These are phyloP conservation scores for Handroanthus guayacan DNA, from an alignment of 257 asterid genomes.

Conservation along the genomic window DNA sequence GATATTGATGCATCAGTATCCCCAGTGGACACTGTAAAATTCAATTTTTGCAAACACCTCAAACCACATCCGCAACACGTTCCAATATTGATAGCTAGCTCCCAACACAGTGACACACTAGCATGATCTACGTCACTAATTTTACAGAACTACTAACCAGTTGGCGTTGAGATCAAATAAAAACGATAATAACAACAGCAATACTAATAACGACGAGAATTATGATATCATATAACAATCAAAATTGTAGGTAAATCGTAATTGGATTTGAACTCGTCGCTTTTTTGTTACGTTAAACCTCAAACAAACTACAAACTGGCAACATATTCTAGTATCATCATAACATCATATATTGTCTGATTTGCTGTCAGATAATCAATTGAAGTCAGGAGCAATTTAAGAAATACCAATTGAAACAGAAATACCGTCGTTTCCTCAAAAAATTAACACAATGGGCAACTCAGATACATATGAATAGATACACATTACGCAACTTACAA, in stretches of 20 bases:
- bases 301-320: not conserved
- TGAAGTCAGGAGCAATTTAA: not conserved
- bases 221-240: not conserved
- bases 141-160: not conserved
- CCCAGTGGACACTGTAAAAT: not conserved
- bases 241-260: not conserved
- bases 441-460: not conserved
- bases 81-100: not conserved
- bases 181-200: not conserved
- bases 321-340: not conserved
- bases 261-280: not conserved
- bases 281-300: not conserved
- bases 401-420: not conserved
- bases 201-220: not conserved
- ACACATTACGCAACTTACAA: slow-evolving; percentile 52
- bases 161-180: not conserved
- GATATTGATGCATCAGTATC: not conserved
- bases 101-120: not conserved
- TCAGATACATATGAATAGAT: not conserved
- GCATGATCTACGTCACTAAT: not conserved
- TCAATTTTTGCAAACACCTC: not conserved
- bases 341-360: too few relatives aligned
- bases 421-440: not conserved
- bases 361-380: slow-evolving; percentile 3
- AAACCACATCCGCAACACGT: not conserved